Percentiles rank a stretch among this genome's conserved stretches.
phyloP scores from a whole-genome alignment of 2,329 filamentous ascomycete species.

The Sarocladiaceae sp. region DNA sequence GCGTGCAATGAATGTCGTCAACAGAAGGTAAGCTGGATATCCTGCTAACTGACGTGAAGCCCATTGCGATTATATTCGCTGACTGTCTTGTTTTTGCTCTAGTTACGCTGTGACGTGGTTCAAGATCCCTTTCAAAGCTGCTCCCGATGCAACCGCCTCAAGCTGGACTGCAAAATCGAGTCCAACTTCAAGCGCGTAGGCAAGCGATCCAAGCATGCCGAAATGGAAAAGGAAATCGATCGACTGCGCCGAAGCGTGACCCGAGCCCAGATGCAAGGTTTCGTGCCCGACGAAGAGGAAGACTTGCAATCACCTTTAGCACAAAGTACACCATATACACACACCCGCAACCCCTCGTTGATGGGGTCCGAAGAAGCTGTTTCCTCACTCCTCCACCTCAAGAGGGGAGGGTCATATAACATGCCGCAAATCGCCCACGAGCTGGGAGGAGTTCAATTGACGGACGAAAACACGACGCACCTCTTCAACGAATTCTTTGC shows the following conservation, averaged over 20 bases:
- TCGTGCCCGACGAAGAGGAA: constrained; percentile 45
- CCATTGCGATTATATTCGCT: constrained; percentile 12
- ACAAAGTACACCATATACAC: constrained; percentile 43
- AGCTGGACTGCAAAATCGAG: constrained; percentile 79
- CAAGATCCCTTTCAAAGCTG: constrained; percentile 75
- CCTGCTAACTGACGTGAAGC: constrained; percentile 21
- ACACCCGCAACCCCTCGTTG: constrained; percentile 55
- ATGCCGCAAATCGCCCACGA: constrained; percentile 54
- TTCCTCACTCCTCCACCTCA: constrained; percentile 59
- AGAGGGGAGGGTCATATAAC: constrained; percentile 57
- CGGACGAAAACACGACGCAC: constrained; percentile 53
- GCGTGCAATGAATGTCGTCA: constrained; percentile 82
- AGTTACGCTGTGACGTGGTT: constrained; percentile 79
- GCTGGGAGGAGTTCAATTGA: constrained; percentile 58
- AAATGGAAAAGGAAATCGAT: constrained; percentile 81
- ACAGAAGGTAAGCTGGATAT: constrained; percentile 78
- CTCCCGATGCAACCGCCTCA: constrained; percentile 70
- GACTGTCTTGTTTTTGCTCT: constrained; percentile 12
- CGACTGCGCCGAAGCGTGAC: constrained; percentile 56
- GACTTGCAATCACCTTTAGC: constrained; percentile 54
- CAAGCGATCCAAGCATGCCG: constrained; percentile 75
- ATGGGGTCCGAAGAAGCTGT: constrained; percentile 66
- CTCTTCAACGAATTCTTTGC: constrained; percentile 71
- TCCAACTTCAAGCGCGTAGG: constrained; percentile 81
- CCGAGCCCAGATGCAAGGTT: constrained; percentile 54